These are phyloP conservation scores for Madurella mycetomatis DNA, from an alignment of 2,329 filamentous ascomycete genomes.

Conservation along the genomic window DNA sequence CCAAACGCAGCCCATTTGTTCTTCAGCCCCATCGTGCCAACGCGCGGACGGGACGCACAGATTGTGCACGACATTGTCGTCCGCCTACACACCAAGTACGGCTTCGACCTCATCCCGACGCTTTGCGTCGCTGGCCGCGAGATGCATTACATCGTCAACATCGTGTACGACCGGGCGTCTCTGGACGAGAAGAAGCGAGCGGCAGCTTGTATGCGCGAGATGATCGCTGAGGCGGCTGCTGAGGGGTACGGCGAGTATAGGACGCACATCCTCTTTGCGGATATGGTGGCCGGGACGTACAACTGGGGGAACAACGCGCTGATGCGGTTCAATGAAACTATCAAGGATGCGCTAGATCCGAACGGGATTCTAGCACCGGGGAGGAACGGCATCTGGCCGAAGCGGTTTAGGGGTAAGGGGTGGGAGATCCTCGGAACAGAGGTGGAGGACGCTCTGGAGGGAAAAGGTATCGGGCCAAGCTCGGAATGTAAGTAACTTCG, in stretches of 20 bases:
- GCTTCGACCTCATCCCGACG: slow-evolving; percentile 48
- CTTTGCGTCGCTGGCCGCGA: slow-evolving; percentile 49
- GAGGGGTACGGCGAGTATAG: slow-evolving; percentile 43
- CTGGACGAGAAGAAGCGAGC: slow-evolving; percentile 34
- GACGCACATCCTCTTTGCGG: slow-evolving; percentile 42
- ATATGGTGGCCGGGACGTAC: slow-evolving; percentile 43
- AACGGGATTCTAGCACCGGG: slow-evolving; percentile 35
- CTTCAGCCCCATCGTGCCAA: slow-evolving; percentile 49
- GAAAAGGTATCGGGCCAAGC: slow-evolving; percentile 13
- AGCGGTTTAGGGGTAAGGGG: slow-evolving; percentile 28
- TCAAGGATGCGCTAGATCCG: slow-evolving; percentile 43
- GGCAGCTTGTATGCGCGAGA: slow-evolving; percentile 29
- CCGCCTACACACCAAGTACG: slow-evolving; percentile 36
- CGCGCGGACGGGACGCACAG: slow-evolving; percentile 43
- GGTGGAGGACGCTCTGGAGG: slow-evolving; percentile 14
- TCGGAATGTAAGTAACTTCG: too few relatives aligned
- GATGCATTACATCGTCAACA: slow-evolving; percentile 53
- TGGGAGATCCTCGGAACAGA: slow-evolving; percentile 27
- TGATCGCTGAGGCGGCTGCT: slow-evolving; percentile 38
- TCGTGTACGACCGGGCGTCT: slow-evolving; percentile 46
- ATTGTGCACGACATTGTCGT: slow-evolving; percentile 39
- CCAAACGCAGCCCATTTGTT: slow-evolving; percentile 48
- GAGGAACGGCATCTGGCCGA: slow-evolving; percentile 35
- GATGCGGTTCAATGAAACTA: slow-evolving; percentile 39
- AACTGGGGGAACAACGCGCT: slow-evolving; percentile 39